Evolutionary conservation across 257 asterid species (phyloP).

Genomic region (Solanum peruvianum): DNA sequence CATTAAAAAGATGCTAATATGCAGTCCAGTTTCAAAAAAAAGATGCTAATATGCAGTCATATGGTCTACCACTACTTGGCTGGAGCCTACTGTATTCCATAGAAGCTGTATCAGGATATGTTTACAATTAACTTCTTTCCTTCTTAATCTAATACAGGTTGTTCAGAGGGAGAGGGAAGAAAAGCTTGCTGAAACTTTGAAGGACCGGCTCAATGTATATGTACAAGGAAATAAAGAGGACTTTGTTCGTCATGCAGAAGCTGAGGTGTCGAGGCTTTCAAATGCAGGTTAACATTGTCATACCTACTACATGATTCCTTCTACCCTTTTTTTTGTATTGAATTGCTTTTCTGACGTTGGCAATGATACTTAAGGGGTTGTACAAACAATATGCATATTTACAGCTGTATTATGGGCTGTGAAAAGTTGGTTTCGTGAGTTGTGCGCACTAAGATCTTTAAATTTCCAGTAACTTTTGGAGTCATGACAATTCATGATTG

Average conservation of each 20-base stretch:
- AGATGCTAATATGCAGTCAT: not conserved
- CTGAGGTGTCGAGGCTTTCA: conserved; percentile 77
- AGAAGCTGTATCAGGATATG: not conserved
- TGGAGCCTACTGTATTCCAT: not conserved
- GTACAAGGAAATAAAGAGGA: conserved; percentile 92
- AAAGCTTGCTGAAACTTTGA: conserved; percentile 72
- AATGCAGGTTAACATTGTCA: conserved; percentile 55
- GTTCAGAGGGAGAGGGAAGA: conserved; percentile 96
- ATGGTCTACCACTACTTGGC: not conserved
- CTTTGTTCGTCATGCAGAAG: conserved; percentile 60
- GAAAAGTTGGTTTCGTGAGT: not conserved
- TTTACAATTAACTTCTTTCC: not conserved
- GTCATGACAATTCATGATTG: not conserved
- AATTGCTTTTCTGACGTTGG: not conserved
- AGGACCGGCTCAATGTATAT: conserved; percentile 68
- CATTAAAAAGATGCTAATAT: not conserved
- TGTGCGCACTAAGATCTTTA: not conserved
- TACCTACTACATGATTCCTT: not conserved
- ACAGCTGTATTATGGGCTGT: not conserved
- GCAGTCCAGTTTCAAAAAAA: not conserved
- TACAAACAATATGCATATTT: not conserved
- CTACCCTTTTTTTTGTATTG: not conserved
- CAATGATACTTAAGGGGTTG: not conserved
- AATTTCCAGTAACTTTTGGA: not conserved
- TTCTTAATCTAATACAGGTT: conserved; percentile 28